Evolutionary conservation across 2,329 filamentous ascomycete species (phyloP), one percentile per base, ranked within the genome.

Genomic region (Catunica adiposa): DNA sequence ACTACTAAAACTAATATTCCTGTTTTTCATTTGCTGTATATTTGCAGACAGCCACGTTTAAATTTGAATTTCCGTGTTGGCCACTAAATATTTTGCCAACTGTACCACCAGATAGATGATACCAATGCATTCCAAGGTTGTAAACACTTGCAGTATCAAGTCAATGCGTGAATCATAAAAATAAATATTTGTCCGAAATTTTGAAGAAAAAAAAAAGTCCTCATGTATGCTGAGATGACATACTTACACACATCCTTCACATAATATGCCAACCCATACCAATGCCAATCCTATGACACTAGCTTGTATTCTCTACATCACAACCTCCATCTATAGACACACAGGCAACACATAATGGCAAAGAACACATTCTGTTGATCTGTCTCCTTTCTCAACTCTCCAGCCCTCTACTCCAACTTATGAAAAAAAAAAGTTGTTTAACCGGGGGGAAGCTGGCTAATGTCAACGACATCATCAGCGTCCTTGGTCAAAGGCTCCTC

Each of bases 391-490:
- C 37, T 55, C 25, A 46, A 51, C 20, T 42, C 23, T 51, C 37
- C 46, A 17, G 6, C 40, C 29, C 26, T 29, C 37, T 20, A 29
- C 50, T 53, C 6, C 25, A n/a, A 20, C 25, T 29, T 20, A 17
- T 15, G 53, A 54, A 47, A 54, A 47, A 14, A 29, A 44, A 42
- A 53, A 44, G 57, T 34, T 11, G 5, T 61, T 72, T 78, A 97
- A 67, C 92, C 90, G 59, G 92, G 92, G 61, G 92, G 92, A 51
- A 98, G 80, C 66, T 89, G 82, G 78, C 89, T 95, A 61, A 84
- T 86, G 69, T 98, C 92, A 54, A 98, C 90, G 67, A 96, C 80
- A 62, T 98, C 92, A 63, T 92, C 86, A 6, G 90, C 88, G 58
- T 97, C 90, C 75, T 92, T 95, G 31, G 73, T 76, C 9, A 82